Conservation (phyloP, 2,329 filamentous ascomycete species). For the Neonectria neomacrospora region DNA sequence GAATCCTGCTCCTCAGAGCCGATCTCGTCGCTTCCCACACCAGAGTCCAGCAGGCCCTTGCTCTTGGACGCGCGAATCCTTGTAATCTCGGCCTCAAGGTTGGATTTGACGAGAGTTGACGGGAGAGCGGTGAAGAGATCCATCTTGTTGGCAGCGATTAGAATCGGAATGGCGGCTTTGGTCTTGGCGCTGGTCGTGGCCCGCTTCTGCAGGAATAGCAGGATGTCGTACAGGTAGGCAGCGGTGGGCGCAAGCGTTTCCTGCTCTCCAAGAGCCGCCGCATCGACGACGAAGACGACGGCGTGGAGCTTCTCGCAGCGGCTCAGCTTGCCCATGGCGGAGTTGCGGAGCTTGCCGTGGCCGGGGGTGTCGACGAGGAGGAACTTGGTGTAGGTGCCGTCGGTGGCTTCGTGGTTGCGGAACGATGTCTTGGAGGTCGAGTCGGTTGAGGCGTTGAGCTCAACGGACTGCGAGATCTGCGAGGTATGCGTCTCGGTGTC, state of each 20-base stretch:
- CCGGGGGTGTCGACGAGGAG: slow-evolving; percentile 90
- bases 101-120: slow-evolving; percentile 76
- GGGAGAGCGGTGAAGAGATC: slow-evolving; percentile 95
- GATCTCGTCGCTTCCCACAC: slow-evolving; percentile 72
- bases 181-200: slow-evolving; percentile 57
- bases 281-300: slow-evolving; percentile 90
- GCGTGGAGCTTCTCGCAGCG: slow-evolving; percentile 68
- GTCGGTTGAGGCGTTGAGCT: slow-evolving; percentile 65
- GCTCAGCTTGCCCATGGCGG: slow-evolving; percentile 66
- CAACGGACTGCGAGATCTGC: slow-evolving; percentile 61
- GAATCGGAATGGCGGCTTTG: slow-evolving; percentile 69
- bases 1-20: slow-evolving; percentile 79
- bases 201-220: slow-evolving; percentile 84
- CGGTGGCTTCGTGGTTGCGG: slow-evolving; percentile 66
- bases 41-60: slow-evolving; percentile 85
- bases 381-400: slow-evolving; percentile 73
- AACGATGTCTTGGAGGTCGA: slow-evolving; percentile 57
- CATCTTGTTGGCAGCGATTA: slow-evolving; percentile 94
- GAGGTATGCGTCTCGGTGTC: slow-evolving; percentile 65
- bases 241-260: slow-evolving; percentile 77
- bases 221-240: slow-evolving; percentile 86
- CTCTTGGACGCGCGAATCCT: slow-evolving; percentile 80
- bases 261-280: slow-evolving; percentile 71
- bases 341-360: slow-evolving; percentile 89
- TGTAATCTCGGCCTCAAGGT: slow-evolving; percentile 83